Base-by-base conservation (phyloP, 2,329 filamentous ascomycete species). In the Albifimbria verrucaria region DNA sequence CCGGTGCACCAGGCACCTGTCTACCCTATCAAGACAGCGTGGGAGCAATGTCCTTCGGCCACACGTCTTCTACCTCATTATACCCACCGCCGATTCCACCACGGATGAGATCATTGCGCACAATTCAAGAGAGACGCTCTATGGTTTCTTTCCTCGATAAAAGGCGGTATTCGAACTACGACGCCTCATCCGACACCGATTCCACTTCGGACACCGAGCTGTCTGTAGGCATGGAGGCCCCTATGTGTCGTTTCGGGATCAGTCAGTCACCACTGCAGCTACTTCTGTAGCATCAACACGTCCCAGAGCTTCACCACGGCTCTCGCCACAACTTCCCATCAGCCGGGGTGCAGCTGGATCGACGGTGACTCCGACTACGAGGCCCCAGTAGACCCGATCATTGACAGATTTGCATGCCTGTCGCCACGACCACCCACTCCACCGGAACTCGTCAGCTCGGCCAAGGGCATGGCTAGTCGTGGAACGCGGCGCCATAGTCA, bases 1-100 rank as follows among this genome's bases (percentile, higher is more conserved):
- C 79, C 21, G 80, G 80, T 9, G 61, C 70, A 9, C 80, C 81
- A n/a, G n/a, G n/a, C n/a, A n/a, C n/a, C n/a, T n/a, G n/a, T n/a
- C n/a, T n/a, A n/a, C n/a, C n/a, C n/a, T n/a, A n/a, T n/a, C n/a
- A n/a, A n/a, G 55, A 53, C 32, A 55, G 58, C 23, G 57, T 51
- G 4, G 50, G 55, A 46, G 48, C 58, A 24, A 54, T 57, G 25
- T 52, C 59, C 2, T 54, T 55, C 9, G 62, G 65, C 25, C 52
- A 60, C 4, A 52, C 55, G 6, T 59, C 60, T 23, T 64, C 64
- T 1, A 62, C 66, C 12, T 25, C 18, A 3, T n/a, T n/a, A 5
- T 68, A 66, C 25, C 63, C n/a, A 58, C 64, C 3, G 62, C 64
- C 3, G 62, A 64, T 2, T 68, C 68, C 3, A 52, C 65, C 26